Evolutionary conservation across 108 stramenopile genomes (phyloP), one percentile per base, ranked within the genome.

Genomic region (Pseudonitzschia delicatissima): DNA sequence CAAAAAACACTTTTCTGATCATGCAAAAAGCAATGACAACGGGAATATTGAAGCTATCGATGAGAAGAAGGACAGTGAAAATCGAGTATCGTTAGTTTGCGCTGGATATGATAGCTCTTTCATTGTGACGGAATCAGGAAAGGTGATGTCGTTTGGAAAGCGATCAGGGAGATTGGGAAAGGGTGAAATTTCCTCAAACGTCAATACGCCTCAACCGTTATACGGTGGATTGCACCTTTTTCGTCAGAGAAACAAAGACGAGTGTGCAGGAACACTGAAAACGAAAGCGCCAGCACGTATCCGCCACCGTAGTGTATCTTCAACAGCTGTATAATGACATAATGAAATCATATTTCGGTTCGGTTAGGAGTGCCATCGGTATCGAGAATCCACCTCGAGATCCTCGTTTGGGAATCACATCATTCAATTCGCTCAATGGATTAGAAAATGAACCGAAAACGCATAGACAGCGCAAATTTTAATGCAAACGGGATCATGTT

Each of bases 141-240:
- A 71, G 26, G 86, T 90, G 34, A 50, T 81, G 3, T 74, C 85
- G 2, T 87, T 84, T 69, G 86, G 89, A 15, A 68, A 71, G 52
- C 44, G 55, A 55, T 86, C 85, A 4, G 89, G 89, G 9, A 65
- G 86, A 34, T 60, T 90, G 21, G 88, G 84, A 9, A 69, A 80
- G 45, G 86, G 89, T n/a, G 74, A 83, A 70, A 63, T 78, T 27
- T 57, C 39, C 1, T 50, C 53, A 26, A 62, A 86, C 68, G 69
- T 80, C 11, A 1, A 26, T 8, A 50, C 50, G 0, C 88, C 88
- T 12, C 52, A 63, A 34, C 73, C 75, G 6, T 55, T 85, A 33
- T 85, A 82, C 69, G 88, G 86, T 45, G 88, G 88, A 2, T 60
- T 90, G 59, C 72, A 80, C n/a, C 57, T 90, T 26, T 90, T 72